A percentile compares a stretch with the other conserved stretches of the same genome.
These are phyloP conservation scores for Colletotrichum nymphaeae DNA, from an alignment of 2,329 filamentous ascomycete genomes.

Conservation along the genomic window DNA sequence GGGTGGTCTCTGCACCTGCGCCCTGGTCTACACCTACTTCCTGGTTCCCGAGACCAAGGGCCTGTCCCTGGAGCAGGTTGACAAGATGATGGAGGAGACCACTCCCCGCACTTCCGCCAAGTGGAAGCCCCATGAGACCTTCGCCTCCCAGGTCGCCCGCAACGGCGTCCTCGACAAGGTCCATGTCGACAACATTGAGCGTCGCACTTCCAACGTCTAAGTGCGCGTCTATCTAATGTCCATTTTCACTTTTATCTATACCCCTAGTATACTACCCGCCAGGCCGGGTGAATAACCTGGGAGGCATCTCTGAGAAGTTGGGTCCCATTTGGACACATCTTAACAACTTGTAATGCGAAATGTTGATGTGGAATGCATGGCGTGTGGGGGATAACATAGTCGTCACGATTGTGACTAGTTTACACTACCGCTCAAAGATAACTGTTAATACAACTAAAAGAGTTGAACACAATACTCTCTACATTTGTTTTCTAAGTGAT, in stretches of 20 bases:
- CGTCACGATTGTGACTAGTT: constrained; percentile 21
- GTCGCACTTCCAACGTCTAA: constrained; percentile 47
- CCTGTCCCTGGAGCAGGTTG: constrained; percentile 81
- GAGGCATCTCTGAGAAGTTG: constrained; percentile 16
- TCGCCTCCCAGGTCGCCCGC: constrained; percentile 63
- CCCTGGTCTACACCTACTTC: constrained; percentile 77
- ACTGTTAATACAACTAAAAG: constrained; percentile 18
- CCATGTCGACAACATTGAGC: constrained; percentile 42
- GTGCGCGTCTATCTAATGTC: constrained; percentile 40
- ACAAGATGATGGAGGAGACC: constrained; percentile 90
- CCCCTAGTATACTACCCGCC: constrained; percentile 8
- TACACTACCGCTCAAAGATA: background rate
- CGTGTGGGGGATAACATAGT: constrained; percentile 20
- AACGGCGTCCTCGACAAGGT: constrained; percentile 45
- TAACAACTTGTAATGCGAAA: constrained; percentile 27
- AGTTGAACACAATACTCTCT: background rate
- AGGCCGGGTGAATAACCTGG: background rate
- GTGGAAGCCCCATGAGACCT: constrained; percentile 80
- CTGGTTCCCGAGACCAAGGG: constrained; percentile 81
- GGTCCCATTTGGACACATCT: constrained; percentile 12
- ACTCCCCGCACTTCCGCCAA: constrained; percentile 80
- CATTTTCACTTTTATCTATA: constrained; percentile 34
- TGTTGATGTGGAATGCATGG: constrained; percentile 32
- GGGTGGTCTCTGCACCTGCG: constrained; percentile 72
- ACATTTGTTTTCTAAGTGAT: no score